Evolutionary conservation across 495 filamentous ascomycete species (phyloP).

Genomic region (Xanthoparmelia taractica): DNA sequence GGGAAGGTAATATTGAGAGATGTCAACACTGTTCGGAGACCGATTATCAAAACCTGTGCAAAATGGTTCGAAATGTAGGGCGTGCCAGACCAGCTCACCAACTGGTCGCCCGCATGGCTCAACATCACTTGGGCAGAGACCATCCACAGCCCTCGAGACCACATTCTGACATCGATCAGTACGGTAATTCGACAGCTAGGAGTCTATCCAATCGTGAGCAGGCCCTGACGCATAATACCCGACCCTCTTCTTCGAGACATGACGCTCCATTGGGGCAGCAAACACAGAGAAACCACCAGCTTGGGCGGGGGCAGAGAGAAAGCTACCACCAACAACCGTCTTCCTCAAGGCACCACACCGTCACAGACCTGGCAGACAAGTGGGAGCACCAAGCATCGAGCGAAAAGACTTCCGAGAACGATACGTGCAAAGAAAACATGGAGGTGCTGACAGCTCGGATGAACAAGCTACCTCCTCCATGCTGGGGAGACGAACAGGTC

Average conservation of each 20-base stretch:
- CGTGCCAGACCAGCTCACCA: background rate
- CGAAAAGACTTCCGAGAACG: background rate
- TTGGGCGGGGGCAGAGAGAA: background rate
- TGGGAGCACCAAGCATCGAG: background rate
- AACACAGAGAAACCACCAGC: too few relatives aligned
- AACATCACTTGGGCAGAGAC: background rate
- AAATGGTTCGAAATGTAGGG: background rate
- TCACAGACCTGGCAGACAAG: background rate
- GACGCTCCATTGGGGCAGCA: too few relatives aligned
- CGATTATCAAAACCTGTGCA: background rate
- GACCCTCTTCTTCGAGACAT: background rate
- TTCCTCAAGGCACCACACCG: background rate
- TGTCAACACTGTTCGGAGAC: background rate
- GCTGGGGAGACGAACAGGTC: background rate
- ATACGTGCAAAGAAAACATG: background rate
- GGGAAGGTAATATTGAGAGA: background rate
- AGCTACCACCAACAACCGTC: background rate
- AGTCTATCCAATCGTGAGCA: background rate
- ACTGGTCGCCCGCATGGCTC: background rate
- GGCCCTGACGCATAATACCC: background rate
- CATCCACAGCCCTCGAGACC: background rate
- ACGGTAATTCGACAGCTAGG: background rate
- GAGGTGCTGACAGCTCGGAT: background rate
- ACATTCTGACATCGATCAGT: background rate
- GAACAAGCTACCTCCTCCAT: background rate